These are phyloP conservation scores for Haplosporangium sp. DNA, from an alignment of 371 early-diverging fungal genomes.

Conservation along the genomic window DNA sequence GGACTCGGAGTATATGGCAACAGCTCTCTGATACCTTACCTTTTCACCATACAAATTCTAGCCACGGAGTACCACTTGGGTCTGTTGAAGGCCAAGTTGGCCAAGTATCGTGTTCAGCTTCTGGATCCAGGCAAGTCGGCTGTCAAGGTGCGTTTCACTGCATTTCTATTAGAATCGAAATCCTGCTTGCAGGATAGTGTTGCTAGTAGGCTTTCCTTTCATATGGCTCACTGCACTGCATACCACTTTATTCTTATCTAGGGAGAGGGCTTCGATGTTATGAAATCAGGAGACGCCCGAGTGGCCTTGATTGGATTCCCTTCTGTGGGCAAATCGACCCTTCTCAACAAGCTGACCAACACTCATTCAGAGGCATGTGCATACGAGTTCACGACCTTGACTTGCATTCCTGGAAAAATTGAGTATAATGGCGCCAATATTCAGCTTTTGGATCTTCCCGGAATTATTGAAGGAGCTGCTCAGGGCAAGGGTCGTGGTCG, in stretches of 20 bases:
- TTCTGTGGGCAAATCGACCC: conserved; percentile 99
- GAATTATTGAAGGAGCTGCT: conserved; percentile 99
- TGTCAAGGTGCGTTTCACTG: conserved; percentile 73
- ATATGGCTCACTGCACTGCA: not conserved
- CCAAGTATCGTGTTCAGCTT: conserved; percentile 93
- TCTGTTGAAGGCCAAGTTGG: conserved; percentile 98
- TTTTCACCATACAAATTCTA: conserved; percentile 14
- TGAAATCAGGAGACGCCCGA: conserved; percentile 98
- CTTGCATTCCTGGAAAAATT: conserved; percentile 98
- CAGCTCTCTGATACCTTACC: not conserved
- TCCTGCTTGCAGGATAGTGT: not conserved
- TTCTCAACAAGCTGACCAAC: conserved; percentile 95
- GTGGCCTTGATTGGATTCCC: conserved; percentile 99
- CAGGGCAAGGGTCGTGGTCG: conserved; percentile 99
- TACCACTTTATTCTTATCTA: conserved; percentile 31
- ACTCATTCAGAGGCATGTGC: conserved; percentile 94
- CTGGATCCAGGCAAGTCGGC: conserved; percentile 87
- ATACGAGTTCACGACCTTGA: conserved; percentile 99
- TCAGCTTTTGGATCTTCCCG: conserved; percentile 91
- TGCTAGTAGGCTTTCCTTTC: not conserved
- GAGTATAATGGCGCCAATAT: conserved; percentile 98
- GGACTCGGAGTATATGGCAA: not conserved
- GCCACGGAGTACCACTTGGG: conserved; percentile 99
- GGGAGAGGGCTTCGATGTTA: conserved; percentile 98
- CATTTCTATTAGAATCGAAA: no score